Evolutionary conservation across 768 basidiomycete species (phyloP).

Genomic region (Mrakia blollopis): DNA sequence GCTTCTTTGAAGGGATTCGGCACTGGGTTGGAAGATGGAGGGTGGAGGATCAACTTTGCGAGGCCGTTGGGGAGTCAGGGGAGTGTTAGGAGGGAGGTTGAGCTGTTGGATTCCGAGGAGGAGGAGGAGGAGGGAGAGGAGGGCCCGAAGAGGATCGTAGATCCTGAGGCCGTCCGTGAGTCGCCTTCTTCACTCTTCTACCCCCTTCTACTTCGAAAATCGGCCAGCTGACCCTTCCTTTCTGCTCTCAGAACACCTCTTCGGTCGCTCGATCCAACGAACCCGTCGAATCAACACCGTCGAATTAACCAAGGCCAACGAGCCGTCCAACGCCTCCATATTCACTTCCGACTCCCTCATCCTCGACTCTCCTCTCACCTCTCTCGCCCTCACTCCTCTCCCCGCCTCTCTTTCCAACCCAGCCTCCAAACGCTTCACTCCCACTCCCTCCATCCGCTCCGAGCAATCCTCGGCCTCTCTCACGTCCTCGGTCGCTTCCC

Average conservation of each 20-base stretch:
- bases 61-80: neutral
- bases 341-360: neutral
- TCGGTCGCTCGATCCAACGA: constrained; percentile 13
- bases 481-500: neutral
- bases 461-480: neutral
- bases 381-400: neutral
- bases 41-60: neutral
- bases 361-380: neutral
- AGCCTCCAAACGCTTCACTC: neutral
- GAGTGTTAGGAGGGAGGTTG: neutral
- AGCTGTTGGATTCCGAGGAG: neutral
- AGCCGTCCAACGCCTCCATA: too few relatives aligned
- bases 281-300: neutral
- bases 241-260: constrained; percentile 10
- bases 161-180: constrained; percentile 11
- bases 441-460: neutral
- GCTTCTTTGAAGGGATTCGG: neutral
- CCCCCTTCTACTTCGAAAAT: neutral
- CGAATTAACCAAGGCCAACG: too few relatives aligned
- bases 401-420: neutral
- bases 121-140: neutral
- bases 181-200: neutral
- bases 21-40: too few relatives aligned
- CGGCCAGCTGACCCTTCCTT: neutral
- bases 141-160: neutral